A percentile compares a stretch with the other conserved stretches of the same genome.
Conservation (phyloP, 2,329 filamentous ascomycete species). For the Pyrenochaeta sp. region DNA sequence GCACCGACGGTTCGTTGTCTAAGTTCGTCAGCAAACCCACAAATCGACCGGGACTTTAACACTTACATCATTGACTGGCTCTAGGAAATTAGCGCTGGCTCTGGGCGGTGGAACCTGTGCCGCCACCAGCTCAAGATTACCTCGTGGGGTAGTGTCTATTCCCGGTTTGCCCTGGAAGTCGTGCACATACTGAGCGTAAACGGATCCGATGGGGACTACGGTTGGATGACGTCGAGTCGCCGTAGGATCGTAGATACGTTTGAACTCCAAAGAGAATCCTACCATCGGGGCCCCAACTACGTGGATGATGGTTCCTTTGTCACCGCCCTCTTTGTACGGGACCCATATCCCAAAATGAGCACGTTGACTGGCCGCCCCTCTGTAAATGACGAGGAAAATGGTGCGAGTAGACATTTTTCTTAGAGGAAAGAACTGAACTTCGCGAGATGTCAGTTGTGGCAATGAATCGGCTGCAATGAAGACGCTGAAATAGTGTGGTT, state of each 20-base stretch:
- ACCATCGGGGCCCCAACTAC: constrained; percentile 45
- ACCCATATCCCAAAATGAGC: constrained; percentile 12
- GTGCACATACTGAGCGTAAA: constrained; percentile 4
- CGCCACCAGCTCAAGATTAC: constrained; percentile 39
- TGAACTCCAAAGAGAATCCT: constrained; percentile 43
- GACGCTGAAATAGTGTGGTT: too few species aligned
- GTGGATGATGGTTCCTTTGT: constrained; percentile 40
- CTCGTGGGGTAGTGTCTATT: constrained; percentile 29
- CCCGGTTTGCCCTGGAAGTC: constrained; percentile 1
- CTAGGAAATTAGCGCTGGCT: constrained; percentile 45
- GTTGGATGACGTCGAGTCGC: constrained; percentile 9
- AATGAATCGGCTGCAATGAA: too few species aligned
- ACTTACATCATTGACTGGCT: constrained; percentile 46
- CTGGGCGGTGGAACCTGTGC: constrained; percentile 36
- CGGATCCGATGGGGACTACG: constrained; percentile 3
- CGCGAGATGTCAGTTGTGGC: too few species aligned
- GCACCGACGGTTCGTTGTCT: constrained; percentile 14
- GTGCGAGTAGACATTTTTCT: constrained; percentile 3
- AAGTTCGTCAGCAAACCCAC: neutral
- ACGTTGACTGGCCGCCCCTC: neutral
- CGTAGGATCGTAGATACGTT: constrained; percentile 32
- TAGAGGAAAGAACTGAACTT: neutral
- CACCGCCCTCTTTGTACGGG: neutral
- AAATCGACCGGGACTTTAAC: neutral
- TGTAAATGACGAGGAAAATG: neutral